These are phyloP conservation scores for Cutaneotrichosporon cyanovorans DNA, from an alignment of 1,284 basidiomycete species.

Conservation along the genomic window DNA sequence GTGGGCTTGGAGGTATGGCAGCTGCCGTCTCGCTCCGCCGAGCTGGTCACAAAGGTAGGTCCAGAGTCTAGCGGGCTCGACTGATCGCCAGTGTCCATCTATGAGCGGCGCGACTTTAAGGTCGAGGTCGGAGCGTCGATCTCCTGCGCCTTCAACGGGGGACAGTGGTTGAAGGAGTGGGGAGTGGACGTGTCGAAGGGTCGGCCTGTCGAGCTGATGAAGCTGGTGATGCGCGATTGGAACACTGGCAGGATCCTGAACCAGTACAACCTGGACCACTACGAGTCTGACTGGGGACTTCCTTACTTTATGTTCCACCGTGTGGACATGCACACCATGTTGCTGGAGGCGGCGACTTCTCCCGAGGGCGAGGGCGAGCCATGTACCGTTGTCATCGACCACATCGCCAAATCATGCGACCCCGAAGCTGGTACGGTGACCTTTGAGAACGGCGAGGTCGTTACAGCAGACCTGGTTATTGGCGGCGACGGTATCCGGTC, in stretches of 20 bases:
- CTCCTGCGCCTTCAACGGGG: conserved; percentile 34
- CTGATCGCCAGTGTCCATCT: conserved; percentile 23
- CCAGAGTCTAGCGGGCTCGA: background rate
- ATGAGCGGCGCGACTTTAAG: conserved; percentile 34
- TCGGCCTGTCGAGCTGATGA: conserved; percentile 30
- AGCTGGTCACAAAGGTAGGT: conserved; percentile 24
- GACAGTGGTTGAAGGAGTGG: conserved; percentile 35
- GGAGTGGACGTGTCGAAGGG: conserved; percentile 27
- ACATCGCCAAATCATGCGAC: conserved; percentile 36
- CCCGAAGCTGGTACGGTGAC: conserved; percentile 30
- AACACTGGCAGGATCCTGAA: conserved; percentile 32
- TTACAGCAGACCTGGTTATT: conserved; percentile 40
- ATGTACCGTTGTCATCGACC: conserved; percentile 31
- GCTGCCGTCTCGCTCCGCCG: conserved; percentile 33
- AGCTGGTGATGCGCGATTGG: conserved; percentile 36
- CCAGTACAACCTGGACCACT: conserved; percentile 29
- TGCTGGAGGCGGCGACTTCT: conserved; percentile 32
- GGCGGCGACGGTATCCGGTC: conserved; percentile 44
- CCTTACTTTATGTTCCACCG: conserved; percentile 40
- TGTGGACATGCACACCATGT: conserved; percentile 42
- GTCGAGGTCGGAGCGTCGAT: conserved; percentile 39
- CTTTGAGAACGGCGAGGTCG: conserved; percentile 37
- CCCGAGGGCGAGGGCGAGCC: conserved; percentile 33
- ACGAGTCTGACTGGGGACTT: conserved; percentile 35
- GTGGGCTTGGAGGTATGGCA: conserved; percentile 31